These are phyloP conservation scores for Solanum arcanum DNA, from an alignment of 257 asterid species.

Conservation along the genomic window DNA sequence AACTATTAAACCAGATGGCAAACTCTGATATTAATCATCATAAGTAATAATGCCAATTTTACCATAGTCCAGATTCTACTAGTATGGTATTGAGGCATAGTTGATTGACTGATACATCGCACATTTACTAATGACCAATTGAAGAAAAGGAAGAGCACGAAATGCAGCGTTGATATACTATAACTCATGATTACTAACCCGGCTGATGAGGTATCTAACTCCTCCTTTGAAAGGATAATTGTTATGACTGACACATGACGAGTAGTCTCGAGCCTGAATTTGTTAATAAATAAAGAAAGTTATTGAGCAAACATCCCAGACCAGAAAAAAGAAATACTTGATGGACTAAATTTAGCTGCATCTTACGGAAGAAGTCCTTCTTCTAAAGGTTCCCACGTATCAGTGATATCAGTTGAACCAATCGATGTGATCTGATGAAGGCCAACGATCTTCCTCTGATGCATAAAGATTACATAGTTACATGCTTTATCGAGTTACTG, in stretches of 20 bases:
- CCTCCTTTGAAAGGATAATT: conserved; percentile 7
- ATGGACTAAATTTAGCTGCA: not conserved
- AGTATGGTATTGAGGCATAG: not conserved
- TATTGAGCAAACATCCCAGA: not conserved
- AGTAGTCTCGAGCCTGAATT: conserved; percentile 9
- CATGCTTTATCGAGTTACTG: not conserved
- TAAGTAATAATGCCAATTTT: not conserved
- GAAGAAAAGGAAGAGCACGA: not conserved
- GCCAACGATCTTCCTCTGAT: conserved; percentile 3
- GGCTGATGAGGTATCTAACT: not conserved
- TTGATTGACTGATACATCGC: not conserved
- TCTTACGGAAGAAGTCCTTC: conserved; percentile 11
- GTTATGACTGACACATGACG: conserved; percentile 11
- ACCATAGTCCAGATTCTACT: not conserved
- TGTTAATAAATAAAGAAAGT: not conserved
- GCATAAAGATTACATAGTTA: not conserved
- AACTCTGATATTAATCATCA: not conserved
- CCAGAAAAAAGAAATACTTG: not conserved
- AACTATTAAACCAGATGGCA: not conserved
- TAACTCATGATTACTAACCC: conserved; percentile 1
- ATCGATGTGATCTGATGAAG: conserved; percentile 10
- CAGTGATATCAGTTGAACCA: conserved; percentile 10
- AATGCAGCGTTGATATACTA: not conserved
- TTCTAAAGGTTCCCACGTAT: conserved; percentile 13
- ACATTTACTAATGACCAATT: not conserved